A percentile compares a stretch with the other conserved stretches of the same genome.
Evolutionary conservation across 73 alveolate species (phyloP).

Genomic region (Stentor roeselii): DNA sequence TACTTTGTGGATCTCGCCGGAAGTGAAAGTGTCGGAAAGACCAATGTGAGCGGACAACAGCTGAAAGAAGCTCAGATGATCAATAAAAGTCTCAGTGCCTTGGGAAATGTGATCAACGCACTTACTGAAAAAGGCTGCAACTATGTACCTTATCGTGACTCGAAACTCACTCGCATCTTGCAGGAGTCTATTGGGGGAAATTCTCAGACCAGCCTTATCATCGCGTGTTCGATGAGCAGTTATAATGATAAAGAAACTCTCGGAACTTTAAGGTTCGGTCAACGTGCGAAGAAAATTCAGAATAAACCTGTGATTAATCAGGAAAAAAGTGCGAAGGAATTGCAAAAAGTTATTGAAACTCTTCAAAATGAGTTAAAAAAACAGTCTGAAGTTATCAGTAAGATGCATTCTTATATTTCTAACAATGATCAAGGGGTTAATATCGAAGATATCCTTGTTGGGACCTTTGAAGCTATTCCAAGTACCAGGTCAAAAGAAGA

Average conservation of each 20-base stretch:
- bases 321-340: background rate
- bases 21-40: constrained; percentile 89
- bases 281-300: constrained; percentile 86
- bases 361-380: background rate
- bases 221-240: constrained; percentile 31
- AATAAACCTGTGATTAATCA: constrained; percentile 44
- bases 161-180: constrained; percentile 91
- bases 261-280: constrained; percentile 82
- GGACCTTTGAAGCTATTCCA: background rate
- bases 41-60: constrained; percentile 78
- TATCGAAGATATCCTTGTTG: background rate
- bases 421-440: background rate
- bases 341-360: background rate
- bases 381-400: background rate
- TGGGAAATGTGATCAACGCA: constrained; percentile 98
- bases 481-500: background rate
- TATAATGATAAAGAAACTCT: constrained; percentile 78
- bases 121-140: constrained; percentile 80
- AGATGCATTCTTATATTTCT: background rate
- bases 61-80: constrained; percentile 91
- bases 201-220: constrained; percentile 85
- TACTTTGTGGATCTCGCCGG: constrained; percentile 98
- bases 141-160: constrained; percentile 95
- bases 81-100: constrained; percentile 86
- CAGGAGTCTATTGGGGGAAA: constrained; percentile 96